Conservation (phyloP, 73 alveolate genomes). For the Paramecium sexaurelia region DNA sequence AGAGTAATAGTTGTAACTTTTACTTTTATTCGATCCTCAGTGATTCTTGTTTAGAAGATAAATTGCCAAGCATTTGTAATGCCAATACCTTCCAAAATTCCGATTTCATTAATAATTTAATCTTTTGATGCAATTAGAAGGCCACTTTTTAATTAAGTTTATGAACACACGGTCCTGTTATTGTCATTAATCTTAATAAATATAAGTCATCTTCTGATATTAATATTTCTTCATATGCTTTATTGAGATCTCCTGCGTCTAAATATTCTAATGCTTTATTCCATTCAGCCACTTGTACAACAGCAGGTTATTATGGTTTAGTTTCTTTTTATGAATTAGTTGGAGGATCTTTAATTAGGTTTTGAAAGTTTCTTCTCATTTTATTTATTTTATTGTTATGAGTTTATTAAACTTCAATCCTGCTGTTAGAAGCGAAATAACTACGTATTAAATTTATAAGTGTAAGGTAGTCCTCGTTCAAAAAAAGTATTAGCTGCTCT, state of each 20-base stretch:
- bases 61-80: not conserved
- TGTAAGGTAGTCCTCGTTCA: conserved; percentile 17
- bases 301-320: not conserved
- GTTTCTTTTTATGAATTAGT: not conserved
- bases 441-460: not conserved
- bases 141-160: conserved; percentile 14
- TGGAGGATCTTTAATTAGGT: not conserved
- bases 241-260: not conserved
- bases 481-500: conserved; percentile 5
- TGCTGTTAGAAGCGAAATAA: not conserved
- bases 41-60: not conserved
- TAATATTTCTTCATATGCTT: conserved; percentile 34
- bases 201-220: conserved; percentile 22
- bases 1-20: not conserved
- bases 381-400: conserved; percentile 34
- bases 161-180: conserved; percentile 45
- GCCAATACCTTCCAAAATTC: conserved; percentile 56
- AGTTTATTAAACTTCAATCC: conserved; percentile 54
- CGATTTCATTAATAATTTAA: not conserved
- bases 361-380: not conserved
- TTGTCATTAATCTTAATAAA: conserved; percentile 38
- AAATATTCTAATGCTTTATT: not conserved
- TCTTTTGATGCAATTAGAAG: not conserved
- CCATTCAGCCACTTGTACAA: conserved; percentile 22
- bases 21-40: conserved; percentile 12